Evolutionary conservation across 2,329 filamentous ascomycete species (phyloP).

Genomic region (Plenodomus tracheiphilus): DNA sequence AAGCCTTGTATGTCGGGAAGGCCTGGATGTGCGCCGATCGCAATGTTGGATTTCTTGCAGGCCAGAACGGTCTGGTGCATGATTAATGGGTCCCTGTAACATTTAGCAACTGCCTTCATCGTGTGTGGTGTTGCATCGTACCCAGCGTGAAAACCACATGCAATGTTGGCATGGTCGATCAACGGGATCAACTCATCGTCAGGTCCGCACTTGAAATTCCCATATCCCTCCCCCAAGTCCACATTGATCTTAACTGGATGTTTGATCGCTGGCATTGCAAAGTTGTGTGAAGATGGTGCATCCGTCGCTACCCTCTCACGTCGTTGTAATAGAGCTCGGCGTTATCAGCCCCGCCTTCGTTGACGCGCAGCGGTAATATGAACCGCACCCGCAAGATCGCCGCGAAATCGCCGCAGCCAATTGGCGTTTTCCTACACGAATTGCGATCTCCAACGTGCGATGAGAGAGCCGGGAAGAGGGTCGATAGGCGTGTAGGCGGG

Average conservation of each 20-base stretch:
- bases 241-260: slow-evolving; percentile 59
- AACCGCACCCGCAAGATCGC: not conserved
- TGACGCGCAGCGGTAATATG: not conserved
- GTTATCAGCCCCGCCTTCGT: not conserved
- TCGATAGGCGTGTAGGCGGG: not conserved
- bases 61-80: slow-evolving; percentile 63
- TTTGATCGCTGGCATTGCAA: slow-evolving; percentile 53
- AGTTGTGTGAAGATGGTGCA: not conserved
- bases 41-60: slow-evolving; percentile 61
- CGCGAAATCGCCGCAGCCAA: not conserved
- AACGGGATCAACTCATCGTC: slow-evolving; percentile 64
- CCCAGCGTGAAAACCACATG: slow-evolving; percentile 61
- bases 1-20: slow-evolving; percentile 69
- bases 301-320: not conserved
- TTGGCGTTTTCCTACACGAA: not conserved
- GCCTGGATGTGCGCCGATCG: slow-evolving; percentile 65
- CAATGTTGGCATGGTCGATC: slow-evolving; percentile 66
- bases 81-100: slow-evolving; percentile 59
- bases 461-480: no score
- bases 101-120: slow-evolving; percentile 8
- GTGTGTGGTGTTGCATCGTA: slow-evolving; percentile 6
- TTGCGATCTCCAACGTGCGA: not conserved
- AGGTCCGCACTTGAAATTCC: slow-evolving; percentile 57
- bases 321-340: not conserved
- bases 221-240: slow-evolving; percentile 59